Evolutionary conservation across 257 asterid species (phyloP).

Genomic region (Salvia hispanica): DNA sequence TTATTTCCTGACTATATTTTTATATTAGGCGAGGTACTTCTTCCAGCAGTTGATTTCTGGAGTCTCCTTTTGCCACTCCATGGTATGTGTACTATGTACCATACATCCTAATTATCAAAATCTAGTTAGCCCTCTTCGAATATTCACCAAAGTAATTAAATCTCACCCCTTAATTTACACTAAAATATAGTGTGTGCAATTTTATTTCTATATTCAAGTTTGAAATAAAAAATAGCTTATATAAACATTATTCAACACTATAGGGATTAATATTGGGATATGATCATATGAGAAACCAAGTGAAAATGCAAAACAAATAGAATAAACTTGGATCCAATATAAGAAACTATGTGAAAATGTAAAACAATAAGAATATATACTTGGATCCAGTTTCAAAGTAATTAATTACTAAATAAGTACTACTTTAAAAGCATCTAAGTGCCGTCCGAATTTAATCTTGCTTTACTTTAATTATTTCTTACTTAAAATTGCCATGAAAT

Average conservation of each 20-base stretch:
- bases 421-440: not conserved
- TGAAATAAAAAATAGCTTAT: too few species aligned
- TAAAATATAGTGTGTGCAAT: not conserved
- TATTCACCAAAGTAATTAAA: too few species aligned
- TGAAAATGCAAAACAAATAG: too few species aligned
- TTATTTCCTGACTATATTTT: not conserved
- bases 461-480: too few species aligned
- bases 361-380: not conserved
- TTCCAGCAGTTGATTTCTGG: slow-evolving; percentile 60
- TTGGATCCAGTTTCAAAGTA: not conserved
- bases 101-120: too few species aligned
- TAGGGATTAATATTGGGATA: too few species aligned
- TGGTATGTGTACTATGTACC: slow-evolving; percentile 48
- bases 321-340: too few species aligned
- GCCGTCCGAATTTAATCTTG: not conserved
- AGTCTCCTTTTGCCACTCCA: slow-evolving; percentile 54
- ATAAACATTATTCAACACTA: too few species aligned
- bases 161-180: not conserved
- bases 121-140: too few species aligned
- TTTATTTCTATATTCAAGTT: not conserved
- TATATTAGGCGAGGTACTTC: slow-evolving; percentile 51
- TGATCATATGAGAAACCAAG: too few species aligned
- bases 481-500: not conserved
- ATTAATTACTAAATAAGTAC: not conserved
- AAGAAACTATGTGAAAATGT: not conserved